A percentile compares a stretch with the other conserved stretches of the same genome.
Conservation (phyloP, 2,329 filamentous ascomycete genomes). For the Claviceps fusiformis region DNA sequence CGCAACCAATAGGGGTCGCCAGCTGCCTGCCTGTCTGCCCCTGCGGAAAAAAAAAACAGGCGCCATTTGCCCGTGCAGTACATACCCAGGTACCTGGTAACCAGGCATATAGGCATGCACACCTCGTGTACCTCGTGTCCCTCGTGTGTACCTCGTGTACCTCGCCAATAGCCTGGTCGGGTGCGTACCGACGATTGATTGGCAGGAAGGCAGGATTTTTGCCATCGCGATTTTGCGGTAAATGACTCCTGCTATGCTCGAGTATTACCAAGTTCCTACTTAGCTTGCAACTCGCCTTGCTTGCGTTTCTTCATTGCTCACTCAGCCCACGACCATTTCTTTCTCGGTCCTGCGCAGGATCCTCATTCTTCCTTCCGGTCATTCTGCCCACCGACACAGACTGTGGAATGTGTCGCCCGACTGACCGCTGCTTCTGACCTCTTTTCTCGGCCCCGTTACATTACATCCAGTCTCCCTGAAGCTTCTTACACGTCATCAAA, state of each 20-base stretch:
- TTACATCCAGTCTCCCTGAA: conserved; percentile 4
- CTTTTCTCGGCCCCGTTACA: conserved; percentile 6
- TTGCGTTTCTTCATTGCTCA: conserved; percentile 6
- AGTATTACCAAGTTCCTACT: neutral
- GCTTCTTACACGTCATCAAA: conserved; percentile 4
- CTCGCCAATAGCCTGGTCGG: neutral
- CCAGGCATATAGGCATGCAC: too few species aligned
- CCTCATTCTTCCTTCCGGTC: neutral
- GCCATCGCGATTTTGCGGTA: conserved; percentile 3
- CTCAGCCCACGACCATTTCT: conserved; percentile 21
- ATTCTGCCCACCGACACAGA: conserved; percentile 16
- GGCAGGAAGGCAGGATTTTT: neutral
- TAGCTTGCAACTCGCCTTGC: conserved; percentile 1
- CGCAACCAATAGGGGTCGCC: too few species aligned
- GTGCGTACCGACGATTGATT: neutral
- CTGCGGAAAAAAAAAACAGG: too few species aligned
- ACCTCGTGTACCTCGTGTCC: too few species aligned
- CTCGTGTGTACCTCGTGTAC: too few species aligned
- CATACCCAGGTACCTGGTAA: too few species aligned
- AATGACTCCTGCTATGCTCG: neutral
- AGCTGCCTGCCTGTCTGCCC: too few species aligned
- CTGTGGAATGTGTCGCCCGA: conserved; percentile 18
- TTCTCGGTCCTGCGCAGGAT: conserved; percentile 13
- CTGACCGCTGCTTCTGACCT: conserved; percentile 10
- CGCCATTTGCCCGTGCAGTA: too few species aligned